Base-by-base conservation (phyloP, 139 green algal genomes). In the Ostreobium quekettii region DNA sequence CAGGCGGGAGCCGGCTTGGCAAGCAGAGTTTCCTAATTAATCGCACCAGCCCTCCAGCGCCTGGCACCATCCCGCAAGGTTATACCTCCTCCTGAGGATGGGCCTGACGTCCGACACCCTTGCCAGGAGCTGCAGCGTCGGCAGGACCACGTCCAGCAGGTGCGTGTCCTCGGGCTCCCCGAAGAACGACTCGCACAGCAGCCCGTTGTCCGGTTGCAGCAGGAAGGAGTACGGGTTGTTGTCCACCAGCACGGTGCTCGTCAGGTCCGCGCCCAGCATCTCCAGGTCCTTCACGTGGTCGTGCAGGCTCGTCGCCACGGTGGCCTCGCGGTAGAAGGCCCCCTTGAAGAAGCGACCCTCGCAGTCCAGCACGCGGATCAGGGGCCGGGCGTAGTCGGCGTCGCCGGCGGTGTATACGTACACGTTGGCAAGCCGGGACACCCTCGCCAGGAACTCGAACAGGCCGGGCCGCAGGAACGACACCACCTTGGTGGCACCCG, bases 191-290 rank as follows among this genome's bases (percentile, higher is more conserved):
- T 74, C n/a, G 49, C 72, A 77, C 2, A 82, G 83, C 42, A 90
- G 24, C 29, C 78, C 78, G 48, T 90, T 90, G 35, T 46, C 49
- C 2, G 84, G 84, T 59, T 90, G 83, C 53, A 87, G 29, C 36
- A 87, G 53, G 58, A 85, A 88, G 47, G 69, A 82, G 61, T 76
- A 82, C 1, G 78, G 78, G 47, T 79, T 83, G 75, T 90, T 84
- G 78, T 90, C 84, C 36, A 90, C 75, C 5, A 90, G 72, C 39
- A 90, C 81, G 1, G 74, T 78, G 46, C 78, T 70, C 24, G 33
- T 28, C 66, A 90, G 49, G 53, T 83, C 72, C 0, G 74, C 36
- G 7, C 78, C 83, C 42, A 89, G 70, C 2, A 38, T 31, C 1
- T 58, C 61, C 47, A 90, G 67, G 57, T 90, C 84, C 72, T 90